Evolutionary conservation across 139 green algal species (phyloP).

Genomic region (Chloropicon primus): DNA sequence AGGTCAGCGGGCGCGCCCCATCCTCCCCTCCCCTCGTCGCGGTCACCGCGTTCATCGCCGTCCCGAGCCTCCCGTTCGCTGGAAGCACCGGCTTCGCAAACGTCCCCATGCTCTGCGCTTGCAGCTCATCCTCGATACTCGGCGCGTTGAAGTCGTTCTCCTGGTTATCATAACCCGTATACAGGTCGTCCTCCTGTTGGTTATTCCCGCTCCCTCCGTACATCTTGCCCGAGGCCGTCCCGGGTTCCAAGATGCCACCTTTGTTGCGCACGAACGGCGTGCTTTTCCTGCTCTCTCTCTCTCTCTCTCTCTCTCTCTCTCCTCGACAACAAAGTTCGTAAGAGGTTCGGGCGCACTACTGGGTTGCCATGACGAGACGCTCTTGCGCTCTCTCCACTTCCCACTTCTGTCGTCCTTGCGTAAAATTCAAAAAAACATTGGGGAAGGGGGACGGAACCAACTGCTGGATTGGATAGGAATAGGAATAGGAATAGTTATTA

Average conservation of each 20-base stretch:
- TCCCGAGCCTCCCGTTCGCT: constrained; percentile 10
- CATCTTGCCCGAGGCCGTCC: neutral
- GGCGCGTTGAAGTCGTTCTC: constrained; percentile 23
- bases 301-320: too few species aligned
- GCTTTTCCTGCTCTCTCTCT: too few species aligned
- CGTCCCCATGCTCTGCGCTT: neutral
- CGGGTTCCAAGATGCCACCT: neutral
- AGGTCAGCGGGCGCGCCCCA: constrained; percentile 56
- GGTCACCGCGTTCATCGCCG: constrained; percentile 19
- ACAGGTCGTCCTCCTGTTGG: constrained; percentile 40
- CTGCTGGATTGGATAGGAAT: too few species aligned
- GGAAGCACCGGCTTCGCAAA: constrained; percentile 8
- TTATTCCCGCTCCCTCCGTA: neutral
- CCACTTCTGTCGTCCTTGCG: too few species aligned
- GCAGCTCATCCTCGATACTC: neutral
- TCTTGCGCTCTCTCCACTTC: too few species aligned
- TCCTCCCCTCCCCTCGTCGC: constrained; percentile 2
- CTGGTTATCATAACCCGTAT: constrained; percentile 42
- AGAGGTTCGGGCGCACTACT: too few species aligned
- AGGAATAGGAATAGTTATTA: too few species aligned
- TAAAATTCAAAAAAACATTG: too few species aligned
- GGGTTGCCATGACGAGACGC: too few species aligned
- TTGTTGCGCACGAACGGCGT: too few species aligned
- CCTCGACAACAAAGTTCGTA: too few species aligned
- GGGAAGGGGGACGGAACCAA: too few species aligned